Percentiles rank a stretch among this genome's conserved stretches.
phyloP scores from a whole-genome alignment of 805 yeast genomes.

The Teunomyces tritomae region DNA sequence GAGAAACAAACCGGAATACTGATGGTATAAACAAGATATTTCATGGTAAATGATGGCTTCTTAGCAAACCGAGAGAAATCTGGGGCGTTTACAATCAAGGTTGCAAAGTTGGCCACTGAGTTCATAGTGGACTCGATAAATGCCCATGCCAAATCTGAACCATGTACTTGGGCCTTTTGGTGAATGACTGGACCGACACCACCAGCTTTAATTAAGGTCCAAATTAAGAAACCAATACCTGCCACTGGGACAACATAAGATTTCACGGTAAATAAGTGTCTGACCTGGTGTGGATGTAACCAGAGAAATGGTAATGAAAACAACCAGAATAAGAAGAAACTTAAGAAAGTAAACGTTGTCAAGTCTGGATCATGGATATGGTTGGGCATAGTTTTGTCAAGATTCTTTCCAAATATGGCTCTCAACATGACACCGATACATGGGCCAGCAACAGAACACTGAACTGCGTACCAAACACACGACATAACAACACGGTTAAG shows the following conservation, averaged over 20 bases:
- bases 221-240: constrained; percentile 75
- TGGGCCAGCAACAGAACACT: constrained; percentile 80
- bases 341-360: constrained; percentile 68
- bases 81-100: constrained; percentile 85
- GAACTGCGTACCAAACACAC: constrained; percentile 85
- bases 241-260: constrained; percentile 79
- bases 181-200: constrained; percentile 75
- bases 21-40: constrained; percentile 45
- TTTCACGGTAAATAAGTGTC: constrained; percentile 82
- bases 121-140: constrained; percentile 77
- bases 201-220: constrained; percentile 79
- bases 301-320: constrained; percentile 76
- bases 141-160: constrained; percentile 76
- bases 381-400: constrained; percentile 62
- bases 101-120: constrained; percentile 81
- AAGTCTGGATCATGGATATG: constrained; percentile 57
- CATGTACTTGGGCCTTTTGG: constrained; percentile 47
- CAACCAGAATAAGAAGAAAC: constrained; percentile 81
- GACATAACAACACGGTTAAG: constrained; percentile 86
- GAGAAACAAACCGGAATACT: constrained; percentile 78
- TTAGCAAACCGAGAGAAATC: constrained; percentile 84
- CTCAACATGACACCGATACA: constrained; percentile 74
- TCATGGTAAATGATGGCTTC: constrained; percentile 37
- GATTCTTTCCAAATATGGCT: constrained; percentile 65
- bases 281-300: constrained; percentile 76